phyloP scores from a whole-genome alignment of 116 monocot species.

The Cymodocea nodosa region DNA sequence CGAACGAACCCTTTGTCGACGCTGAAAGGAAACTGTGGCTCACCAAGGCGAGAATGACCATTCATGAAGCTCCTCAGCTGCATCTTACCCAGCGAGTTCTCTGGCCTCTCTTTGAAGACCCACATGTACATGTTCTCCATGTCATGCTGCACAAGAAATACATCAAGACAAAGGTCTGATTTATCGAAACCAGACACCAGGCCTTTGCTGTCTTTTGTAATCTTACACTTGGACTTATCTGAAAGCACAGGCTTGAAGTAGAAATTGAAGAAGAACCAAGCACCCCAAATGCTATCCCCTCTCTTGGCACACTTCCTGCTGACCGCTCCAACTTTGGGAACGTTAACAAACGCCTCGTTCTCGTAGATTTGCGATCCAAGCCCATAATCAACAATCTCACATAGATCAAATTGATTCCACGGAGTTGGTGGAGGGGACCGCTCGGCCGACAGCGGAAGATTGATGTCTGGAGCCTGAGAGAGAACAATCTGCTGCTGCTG shows the following conservation, averaged over 20 bases:
- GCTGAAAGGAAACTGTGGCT: slow-evolving; percentile 73
- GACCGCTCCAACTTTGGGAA: slow-evolving; percentile 16
- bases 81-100: slow-evolving; percentile 85
- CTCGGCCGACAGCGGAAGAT: slow-evolving; percentile 52
- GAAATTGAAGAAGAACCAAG: slow-evolving; percentile 90
- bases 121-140: slow-evolving; percentile 99
- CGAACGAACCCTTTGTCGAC: slow-evolving; percentile 59
- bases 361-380: slow-evolving; percentile 44
- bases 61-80: slow-evolving; percentile 91
- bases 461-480: slow-evolving; percentile 60
- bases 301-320: slow-evolving; percentile 38
- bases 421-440: slow-evolving; percentile 24
- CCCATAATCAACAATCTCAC: slow-evolving; percentile 38
- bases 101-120: slow-evolving; percentile 76
- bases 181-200: slow-evolving; percentile 37
- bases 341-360: slow-evolving; percentile 14
- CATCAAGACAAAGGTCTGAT: slow-evolving; percentile 51
- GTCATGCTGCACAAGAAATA: slow-evolving; percentile 79
- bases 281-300: slow-evolving; percentile 76
- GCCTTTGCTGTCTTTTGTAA: slow-evolving; percentile 23
- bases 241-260: slow-evolving; percentile 62
- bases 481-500: slow-evolving; percentile 17
- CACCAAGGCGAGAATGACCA: slow-evolving; percentile 65
- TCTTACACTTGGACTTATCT: slow-evolving; percentile 62
- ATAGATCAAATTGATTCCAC: slow-evolving; percentile 31